Percentiles rank a stretch among this genome's conserved stretches.
phyloP scores from a whole-genome alignment of 306 rosid species.

The Amphicarpaea edgeworthii region DNA sequence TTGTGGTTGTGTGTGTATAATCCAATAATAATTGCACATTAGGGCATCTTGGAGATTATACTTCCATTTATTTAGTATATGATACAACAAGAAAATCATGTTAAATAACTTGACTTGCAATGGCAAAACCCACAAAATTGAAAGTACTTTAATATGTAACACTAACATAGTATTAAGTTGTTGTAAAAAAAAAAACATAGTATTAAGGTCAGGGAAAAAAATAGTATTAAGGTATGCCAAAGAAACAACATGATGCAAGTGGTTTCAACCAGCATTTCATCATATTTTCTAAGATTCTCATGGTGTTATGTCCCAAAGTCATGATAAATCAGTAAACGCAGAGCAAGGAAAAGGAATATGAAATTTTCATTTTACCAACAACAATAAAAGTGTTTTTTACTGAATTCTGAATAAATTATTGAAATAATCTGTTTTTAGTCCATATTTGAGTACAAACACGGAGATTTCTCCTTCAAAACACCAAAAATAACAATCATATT shows the following conservation, averaged over 20 bases:
- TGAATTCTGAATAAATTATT: not conserved
- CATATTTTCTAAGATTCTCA: not conserved
- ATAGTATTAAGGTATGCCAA: not conserved
- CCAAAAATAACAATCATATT: not conserved
- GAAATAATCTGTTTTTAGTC: not conserved
- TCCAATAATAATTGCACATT: constrained; percentile 31
- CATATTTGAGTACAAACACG: not conserved
- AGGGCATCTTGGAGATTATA: constrained; percentile 20
- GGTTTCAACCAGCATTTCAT: not conserved
- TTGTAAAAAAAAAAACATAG: too few relatives aligned
- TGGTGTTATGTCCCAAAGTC: not conserved
- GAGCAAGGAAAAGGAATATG: not conserved
- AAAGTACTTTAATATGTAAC: not conserved
- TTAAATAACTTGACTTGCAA: not conserved
- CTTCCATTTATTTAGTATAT: constrained; percentile 30
- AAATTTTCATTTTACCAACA: not conserved
- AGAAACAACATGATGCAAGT: not conserved
- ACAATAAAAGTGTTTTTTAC: not conserved
- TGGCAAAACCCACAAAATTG: not conserved
- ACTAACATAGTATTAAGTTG: not conserved
- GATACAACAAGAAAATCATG: constrained; percentile 18
- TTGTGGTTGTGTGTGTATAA: constrained; percentile 8
- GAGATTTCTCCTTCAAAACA: not conserved
- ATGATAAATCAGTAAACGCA: not conserved
- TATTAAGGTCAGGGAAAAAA: too few relatives aligned